phyloP scores from a whole-genome alignment of 768 basidiomycete genomes.

The Cystobasidiopsis lactophilus region DNA sequence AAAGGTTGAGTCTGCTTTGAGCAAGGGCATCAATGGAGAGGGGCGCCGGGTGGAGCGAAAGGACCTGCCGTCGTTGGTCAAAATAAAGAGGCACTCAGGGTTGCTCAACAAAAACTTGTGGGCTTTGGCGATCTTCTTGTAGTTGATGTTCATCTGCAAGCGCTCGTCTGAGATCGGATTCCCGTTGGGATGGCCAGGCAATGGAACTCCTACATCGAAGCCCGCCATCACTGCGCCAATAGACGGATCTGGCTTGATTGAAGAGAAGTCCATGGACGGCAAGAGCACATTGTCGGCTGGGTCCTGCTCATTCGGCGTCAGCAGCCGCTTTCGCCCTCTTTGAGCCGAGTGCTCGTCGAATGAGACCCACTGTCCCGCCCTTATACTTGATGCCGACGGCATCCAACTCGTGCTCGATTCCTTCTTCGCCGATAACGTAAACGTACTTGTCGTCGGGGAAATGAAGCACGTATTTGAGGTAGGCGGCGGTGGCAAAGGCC shows the following conservation, averaged over 20 bases:
- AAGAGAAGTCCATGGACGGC: slow-evolving; percentile 41
- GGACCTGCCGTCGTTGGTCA: slow-evolving; percentile 42
- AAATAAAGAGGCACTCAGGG: slow-evolving; percentile 50
- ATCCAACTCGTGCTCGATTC: slow-evolving; percentile 78
- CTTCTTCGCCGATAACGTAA: slow-evolving; percentile 79
- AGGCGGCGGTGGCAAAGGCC: slow-evolving; percentile 62
- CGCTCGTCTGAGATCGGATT: too few relatives aligned
- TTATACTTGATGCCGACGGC: slow-evolving; percentile 57
- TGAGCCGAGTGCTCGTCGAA: too few relatives aligned
- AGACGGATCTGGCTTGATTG: slow-evolving; percentile 35
- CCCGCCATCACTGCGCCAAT: slow-evolving; percentile 92
- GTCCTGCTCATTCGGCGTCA: slow-evolving; percentile 34
- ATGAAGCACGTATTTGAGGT: slow-evolving; percentile 69
- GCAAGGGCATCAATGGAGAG: not conserved
- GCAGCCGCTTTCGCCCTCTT: too few relatives aligned
- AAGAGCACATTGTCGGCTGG: slow-evolving; percentile 64
- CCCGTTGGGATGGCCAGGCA: too few relatives aligned
- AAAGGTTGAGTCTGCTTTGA: slow-evolving; percentile 50
- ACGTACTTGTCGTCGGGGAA: slow-evolving; percentile 80
- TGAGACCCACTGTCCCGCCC: slow-evolving; percentile 51
- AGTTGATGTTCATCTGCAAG: slow-evolving; percentile 44
- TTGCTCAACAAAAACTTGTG: slow-evolving; percentile 52
- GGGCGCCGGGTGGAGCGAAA: not conserved
- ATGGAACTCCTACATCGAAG: slow-evolving; percentile 34
- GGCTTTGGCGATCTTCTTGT: slow-evolving; percentile 82